A percentile compares a stretch with the other conserved stretches of the same genome.
Evolutionary conservation across 169 alveolate species (phyloP).

Genomic region (Plasmodium reichenowi): DNA sequence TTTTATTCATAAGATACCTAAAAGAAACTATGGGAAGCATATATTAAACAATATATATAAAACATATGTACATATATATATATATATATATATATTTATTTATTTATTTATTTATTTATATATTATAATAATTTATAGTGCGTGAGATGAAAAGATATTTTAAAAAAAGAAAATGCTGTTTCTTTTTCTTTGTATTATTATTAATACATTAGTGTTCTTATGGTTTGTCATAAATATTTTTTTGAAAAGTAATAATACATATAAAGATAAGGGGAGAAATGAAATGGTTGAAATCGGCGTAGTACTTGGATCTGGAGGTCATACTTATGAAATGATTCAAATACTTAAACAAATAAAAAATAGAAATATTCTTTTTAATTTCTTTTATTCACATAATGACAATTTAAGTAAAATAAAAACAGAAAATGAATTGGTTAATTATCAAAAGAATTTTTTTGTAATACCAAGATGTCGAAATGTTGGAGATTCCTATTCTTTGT

Average conservation of each 20-base stretch:
- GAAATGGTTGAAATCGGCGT: conserved; percentile 56
- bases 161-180: conserved; percentile 19
- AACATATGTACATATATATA: no score
- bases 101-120: no score
- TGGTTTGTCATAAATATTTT: conserved; percentile 7
- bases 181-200: conserved; percentile 2
- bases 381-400: conserved; percentile 61
- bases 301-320: conserved; percentile 73
- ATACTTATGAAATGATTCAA: conserved; percentile 61
- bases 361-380: conserved; percentile 41
- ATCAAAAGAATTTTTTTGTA: conserved; percentile 31
- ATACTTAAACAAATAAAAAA: conserved; percentile 53
- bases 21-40: conserved; percentile 38
- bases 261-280: conserved; percentile 21
- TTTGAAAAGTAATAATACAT: conserved; percentile 14
- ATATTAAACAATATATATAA: no score
- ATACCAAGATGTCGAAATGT: conserved; percentile 75
- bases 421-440: conserved; percentile 43
- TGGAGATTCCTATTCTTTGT: conserved; percentile 44
- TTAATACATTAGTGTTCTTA: conserved; percentile 25
- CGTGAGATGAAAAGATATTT: conserved; percentile 1
- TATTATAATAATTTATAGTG: background rate
- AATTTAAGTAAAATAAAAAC: conserved; percentile 50
- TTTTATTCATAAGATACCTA: conserved; percentile 20
- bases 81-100: no score